Evolutionary conservation across 345 rosid species (phyloP), one percentile per base, ranked within the genome.

Genomic region (Pistacia vera): DNA sequence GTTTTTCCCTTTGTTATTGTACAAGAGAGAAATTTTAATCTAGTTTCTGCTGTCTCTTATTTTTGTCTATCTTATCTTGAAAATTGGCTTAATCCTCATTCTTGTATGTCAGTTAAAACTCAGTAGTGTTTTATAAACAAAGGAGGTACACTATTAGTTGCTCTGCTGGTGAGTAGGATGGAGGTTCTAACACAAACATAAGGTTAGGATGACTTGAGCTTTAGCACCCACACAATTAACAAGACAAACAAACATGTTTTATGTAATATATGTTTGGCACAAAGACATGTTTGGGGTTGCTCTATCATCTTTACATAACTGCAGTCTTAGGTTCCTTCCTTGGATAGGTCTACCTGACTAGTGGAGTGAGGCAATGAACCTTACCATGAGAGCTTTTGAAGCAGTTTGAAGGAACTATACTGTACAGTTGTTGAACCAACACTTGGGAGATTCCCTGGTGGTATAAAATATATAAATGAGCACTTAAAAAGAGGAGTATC

Each of bases 391-490:
- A 41, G 46, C 46, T 41, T 41, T 7, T 41, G 25, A 41, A 41
- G 46, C 46, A 41, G 46, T 41, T 41, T 41, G 46, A 41, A 41
- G 6, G 25, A 13, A 22, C 3, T 54, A 54, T 54, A 12, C 5
- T 54, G n/a, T 41, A 16, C 20, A 13, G 57, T 54, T 14, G 56
- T 9, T 49, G 54, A 49, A 49, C 14, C 54, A 38, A 9, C 13
- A 35, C 25, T 35, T 41, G 25, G n/a, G 68, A 41, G 46, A 61
- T 41, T 5, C 9, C 46, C 46, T 41, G 46, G 46, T 41, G 8
- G 46, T 41, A 41, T 41, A 41, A 41, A 10, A 51, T 73, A n/a
- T 2, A 49, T 33, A 46, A 73, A 73, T 49, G 76, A 51, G 35
- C 33, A 18, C 17, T 62, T 30, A 11, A 44, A n/a, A 44, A 18